Base-by-base conservation (phyloP, 768 basidiomycete genomes). In the Collybiopsis luxurians region DNA sequence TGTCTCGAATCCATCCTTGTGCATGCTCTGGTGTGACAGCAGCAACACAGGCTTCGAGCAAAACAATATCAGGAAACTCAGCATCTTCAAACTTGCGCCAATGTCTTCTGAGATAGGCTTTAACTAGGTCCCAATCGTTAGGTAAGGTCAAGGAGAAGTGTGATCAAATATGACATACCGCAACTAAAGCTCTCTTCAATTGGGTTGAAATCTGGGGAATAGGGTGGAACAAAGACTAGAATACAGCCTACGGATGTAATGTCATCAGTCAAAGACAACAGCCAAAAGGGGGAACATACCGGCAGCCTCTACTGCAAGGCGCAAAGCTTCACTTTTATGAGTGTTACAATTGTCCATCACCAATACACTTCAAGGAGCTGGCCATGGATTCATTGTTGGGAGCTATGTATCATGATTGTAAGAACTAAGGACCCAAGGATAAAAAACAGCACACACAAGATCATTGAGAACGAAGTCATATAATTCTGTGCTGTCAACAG, bases 181-280 rank as follows among this genome's bases (percentile, higher is more conserved):
- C 42, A 44, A 19, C 42, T 63, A 43, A 72, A 73, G 3, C 61
- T 64, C 52, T 73, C 71, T 56, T 73, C 69, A 55, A 74, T 73
- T 2, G 70, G 71, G 46, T 70, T 73, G 26, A 73, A 61, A 50
- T 75, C 70, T 2, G 67, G 73, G 1, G 73, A 75, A 57, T 73
- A 74, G 1, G 70, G 61, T 6, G 70, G 71, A 1, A 72, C 59
- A 55, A 59, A 73, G 2, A 67, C 3, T 0, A 73, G 44, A 4
- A 68, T 39, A 30, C 59, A 60, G 10, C 67, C 67, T 38, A n/a
- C n/a, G n/a, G n/a, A n/a, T n/a, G n/a, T n/a, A n/a, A n/a, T n/a
- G n/a, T n/a, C n/a, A n/a, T n/a, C n/a, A n/a, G n/a, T n/a, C n/a
- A n/a, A n/a, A n/a, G n/a, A n/a, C n/a, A n/a, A n/a, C n/a, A n/a